Conservation (phyloP, 2,329 filamentous ascomycete species). For the Pochonia chlamydosporia region DNA sequence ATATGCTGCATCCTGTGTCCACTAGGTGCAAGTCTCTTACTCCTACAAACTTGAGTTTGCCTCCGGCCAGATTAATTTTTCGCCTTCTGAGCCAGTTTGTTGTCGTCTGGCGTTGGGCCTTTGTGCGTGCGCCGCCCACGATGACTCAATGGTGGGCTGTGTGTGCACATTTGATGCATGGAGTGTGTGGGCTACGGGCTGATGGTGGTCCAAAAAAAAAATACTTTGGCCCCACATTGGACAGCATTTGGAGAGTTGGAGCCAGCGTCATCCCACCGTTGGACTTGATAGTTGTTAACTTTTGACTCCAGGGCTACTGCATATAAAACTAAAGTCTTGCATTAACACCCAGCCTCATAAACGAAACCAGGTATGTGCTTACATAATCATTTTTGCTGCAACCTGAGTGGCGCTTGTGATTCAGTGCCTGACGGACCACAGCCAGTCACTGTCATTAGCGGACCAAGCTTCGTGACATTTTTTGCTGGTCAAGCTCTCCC, state of each 20-base stretch:
- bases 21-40: no score
- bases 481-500: neutral
- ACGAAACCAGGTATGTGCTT: neutral
- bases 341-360: no score
- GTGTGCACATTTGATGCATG: neutral
- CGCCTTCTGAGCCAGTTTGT: neutral
- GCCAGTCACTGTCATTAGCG: neutral
- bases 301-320: no score
- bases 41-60: no score
- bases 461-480: neutral
- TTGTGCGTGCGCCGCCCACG: conserved; percentile 1
- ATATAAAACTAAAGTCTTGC: no score
- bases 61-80: no score
- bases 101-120: neutral
- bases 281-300: no score
- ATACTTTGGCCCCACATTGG: neutral
- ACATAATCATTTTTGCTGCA: neutral
- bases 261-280: no score
- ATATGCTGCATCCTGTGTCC: no score
- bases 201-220: neutral
- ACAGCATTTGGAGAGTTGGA: no score
- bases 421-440: neutral
- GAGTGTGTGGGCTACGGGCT: neutral
- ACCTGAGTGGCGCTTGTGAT: neutral
- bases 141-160: conserved; percentile 2